Percentiles rank a stretch among this genome's conserved stretches.
phyloP scores from a whole-genome alignment of 2,329 filamentous ascomycete genomes.

The Cordyceps militaris region DNA sequence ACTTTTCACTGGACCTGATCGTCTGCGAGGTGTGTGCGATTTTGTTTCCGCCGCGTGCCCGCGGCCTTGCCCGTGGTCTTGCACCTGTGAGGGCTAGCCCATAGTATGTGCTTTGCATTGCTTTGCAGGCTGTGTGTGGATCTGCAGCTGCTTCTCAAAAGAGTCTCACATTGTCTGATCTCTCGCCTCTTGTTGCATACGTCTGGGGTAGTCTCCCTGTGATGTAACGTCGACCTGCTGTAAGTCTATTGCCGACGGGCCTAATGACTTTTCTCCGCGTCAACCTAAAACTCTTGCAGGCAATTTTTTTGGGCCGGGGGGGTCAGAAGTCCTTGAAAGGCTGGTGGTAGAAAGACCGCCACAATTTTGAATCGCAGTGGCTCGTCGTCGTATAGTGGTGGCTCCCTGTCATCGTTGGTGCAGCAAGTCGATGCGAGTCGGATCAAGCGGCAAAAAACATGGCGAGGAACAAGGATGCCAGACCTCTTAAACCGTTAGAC shows the following conservation, averaged over 20 bases:
- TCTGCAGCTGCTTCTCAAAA: background rate
- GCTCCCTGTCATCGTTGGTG: background rate
- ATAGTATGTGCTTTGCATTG: too few species aligned
- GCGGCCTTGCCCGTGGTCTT: background rate
- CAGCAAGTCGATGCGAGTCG: slow-evolving; percentile 4
- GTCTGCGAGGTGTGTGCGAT: background rate
- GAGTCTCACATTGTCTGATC: background rate
- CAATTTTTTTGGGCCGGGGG: too few species aligned
- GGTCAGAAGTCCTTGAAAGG: too few species aligned
- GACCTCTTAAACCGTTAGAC: background rate
- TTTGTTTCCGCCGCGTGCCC: background rate
- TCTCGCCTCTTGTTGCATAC: background rate
- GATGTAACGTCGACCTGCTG: slow-evolving; percentile 1
- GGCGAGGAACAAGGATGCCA: background rate
- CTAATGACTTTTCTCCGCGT: background rate
- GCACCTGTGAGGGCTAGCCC: too few species aligned
- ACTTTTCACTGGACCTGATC: background rate
- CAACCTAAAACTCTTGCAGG: background rate
- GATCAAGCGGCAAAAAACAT: slow-evolving; percentile 1
- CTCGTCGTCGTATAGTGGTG: slow-evolving; percentile 8
- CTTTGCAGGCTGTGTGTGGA: background rate
- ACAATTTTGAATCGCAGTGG: background rate
- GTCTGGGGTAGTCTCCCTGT: background rate
- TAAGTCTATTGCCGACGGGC: background rate
- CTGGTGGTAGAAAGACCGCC: background rate